These are phyloP conservation scores for Saccharomycodes ludwigii DNA, from an alignment of 805 yeast species.

Conservation along the genomic window DNA sequence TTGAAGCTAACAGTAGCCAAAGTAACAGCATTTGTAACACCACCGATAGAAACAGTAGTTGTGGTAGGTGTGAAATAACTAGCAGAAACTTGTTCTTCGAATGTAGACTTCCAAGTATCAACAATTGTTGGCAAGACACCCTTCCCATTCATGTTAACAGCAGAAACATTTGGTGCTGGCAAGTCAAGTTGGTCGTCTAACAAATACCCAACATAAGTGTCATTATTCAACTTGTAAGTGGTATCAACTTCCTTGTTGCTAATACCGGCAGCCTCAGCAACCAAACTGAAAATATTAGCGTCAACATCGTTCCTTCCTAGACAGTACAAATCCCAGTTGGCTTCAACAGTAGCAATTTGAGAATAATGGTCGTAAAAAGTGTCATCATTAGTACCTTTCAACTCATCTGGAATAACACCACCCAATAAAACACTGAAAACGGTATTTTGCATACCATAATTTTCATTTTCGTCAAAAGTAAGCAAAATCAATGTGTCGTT, in stretches of 20 bases:
- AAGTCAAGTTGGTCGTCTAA: conserved; percentile 17
- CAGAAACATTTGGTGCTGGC: conserved; percentile 28
- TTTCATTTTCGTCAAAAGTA: conserved; percentile 40
- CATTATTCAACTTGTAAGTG: conserved; percentile 23
- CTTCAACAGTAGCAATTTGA: conserved; percentile 35
- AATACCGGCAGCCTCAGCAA: conserved; percentile 27
- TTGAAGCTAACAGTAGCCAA: too few species aligned
- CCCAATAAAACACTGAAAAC: conserved; percentile 36
- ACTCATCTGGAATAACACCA: conserved; percentile 30
- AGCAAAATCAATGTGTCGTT: conserved; percentile 31
- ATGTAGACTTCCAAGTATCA: conserved; percentile 23
- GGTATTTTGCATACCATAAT: conserved; percentile 30
- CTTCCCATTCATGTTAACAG: conserved; percentile 24
- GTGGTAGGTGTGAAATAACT: conserved; percentile 23
- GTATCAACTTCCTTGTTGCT: conserved; percentile 24
- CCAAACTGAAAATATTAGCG: conserved; percentile 34
- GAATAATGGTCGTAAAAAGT: conserved; percentile 44
- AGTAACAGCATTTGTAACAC: conserved; percentile 9
- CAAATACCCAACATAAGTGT: conserved; percentile 23
- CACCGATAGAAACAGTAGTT: conserved; percentile 14
- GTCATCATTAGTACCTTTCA: conserved; percentile 31
- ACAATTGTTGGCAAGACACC: conserved; percentile 22
- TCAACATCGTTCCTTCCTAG: conserved; percentile 39
- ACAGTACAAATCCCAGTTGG: conserved; percentile 37
- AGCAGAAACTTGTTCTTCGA: conserved; percentile 16